Conservation (phyloP, 2,329 filamentous ascomycete species). For the Aspergillus awamori region DNA sequence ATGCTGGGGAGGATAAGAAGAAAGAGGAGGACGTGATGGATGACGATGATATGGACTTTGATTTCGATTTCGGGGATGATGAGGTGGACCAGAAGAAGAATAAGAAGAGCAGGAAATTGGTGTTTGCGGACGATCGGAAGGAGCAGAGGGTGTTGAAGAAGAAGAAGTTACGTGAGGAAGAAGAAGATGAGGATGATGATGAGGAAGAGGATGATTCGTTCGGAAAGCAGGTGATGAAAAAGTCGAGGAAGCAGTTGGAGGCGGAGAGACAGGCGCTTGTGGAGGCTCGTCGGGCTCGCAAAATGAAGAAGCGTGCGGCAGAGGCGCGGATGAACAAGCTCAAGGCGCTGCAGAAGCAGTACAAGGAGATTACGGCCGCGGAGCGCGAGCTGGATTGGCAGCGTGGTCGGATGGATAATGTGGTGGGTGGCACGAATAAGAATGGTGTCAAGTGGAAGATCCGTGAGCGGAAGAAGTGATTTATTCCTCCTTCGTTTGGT, state of each 20-base stretch:
- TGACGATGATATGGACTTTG: constrained; percentile 25
- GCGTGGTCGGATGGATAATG: constrained; percentile 63
- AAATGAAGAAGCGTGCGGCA: constrained; percentile 53
- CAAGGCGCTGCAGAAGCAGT: constrained; percentile 56
- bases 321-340: constrained; percentile 55
- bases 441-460: constrained; percentile 67
- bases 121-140: constrained; percentile 45
- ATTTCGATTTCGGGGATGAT: constrained; percentile 26
- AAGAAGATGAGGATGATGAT: constrained; percentile 30
- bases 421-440: constrained; percentile 64
- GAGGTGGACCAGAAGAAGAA: constrained; percentile 28
- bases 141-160: constrained; percentile 37
- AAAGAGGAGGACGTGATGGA: constrained; percentile 27
- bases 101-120: constrained; percentile 35
- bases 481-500: constrained; percentile 7
- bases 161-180: constrained; percentile 19
- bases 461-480: constrained; percentile 58
- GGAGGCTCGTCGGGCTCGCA: constrained; percentile 45
- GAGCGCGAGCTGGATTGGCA: constrained; percentile 62
- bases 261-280: constrained; percentile 44
- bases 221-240: constrained; percentile 33
- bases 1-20: constrained; percentile 26
- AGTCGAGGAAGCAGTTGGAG: constrained; percentile 49
- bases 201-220: constrained; percentile 29
- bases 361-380: constrained; percentile 58